A percentile compares a stretch with the other conserved stretches of the same genome.
phyloP scores from a whole-genome alignment of 805 yeast genomes.

The Candida stauntonica region DNA sequence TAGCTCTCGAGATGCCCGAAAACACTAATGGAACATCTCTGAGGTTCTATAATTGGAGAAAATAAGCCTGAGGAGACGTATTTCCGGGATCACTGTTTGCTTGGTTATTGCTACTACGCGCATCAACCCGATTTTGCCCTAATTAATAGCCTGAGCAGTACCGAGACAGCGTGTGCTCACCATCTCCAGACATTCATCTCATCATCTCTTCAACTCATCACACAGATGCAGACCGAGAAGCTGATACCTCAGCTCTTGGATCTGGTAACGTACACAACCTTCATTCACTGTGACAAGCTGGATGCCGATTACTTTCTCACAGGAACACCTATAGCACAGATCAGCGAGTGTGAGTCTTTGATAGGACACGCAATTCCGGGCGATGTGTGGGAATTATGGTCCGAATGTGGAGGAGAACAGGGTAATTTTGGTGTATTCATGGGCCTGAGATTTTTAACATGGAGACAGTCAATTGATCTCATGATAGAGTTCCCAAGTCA shows the following conservation, averaged over 20 bases:
- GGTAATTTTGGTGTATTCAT: slow-evolving; percentile 5
- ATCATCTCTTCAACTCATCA: not conserved
- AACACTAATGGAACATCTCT: too few relatives aligned
- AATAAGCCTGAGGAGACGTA: too few relatives aligned
- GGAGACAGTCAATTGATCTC: slow-evolving; percentile 6
- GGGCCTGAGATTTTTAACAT: slow-evolving; percentile 6
- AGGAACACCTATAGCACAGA: slow-evolving; percentile 3
- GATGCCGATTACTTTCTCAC: slow-evolving; percentile 10
- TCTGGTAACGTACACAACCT: slow-evolving; percentile 11
- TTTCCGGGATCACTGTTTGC: too few relatives aligned
- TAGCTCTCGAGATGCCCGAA: too few relatives aligned
- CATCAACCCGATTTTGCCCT: too few relatives aligned
- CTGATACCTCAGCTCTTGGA: slow-evolving; percentile 7
- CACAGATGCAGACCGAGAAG: not conserved
- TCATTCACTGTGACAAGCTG: slow-evolving; percentile 7
- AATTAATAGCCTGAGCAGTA: too few relatives aligned
- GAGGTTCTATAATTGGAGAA: too few relatives aligned
- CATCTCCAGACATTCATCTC: too few relatives aligned
- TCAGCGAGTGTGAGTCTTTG: slow-evolving; percentile 7
- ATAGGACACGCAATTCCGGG: slow-evolving; percentile 7
- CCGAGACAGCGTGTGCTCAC: too few relatives aligned
- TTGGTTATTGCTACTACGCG: too few relatives aligned
- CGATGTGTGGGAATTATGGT: slow-evolving; percentile 13
- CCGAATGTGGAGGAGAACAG: slow-evolving; percentile 11
- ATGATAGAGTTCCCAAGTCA: slow-evolving; percentile 3